These are phyloP conservation scores for Stephanocyclus meneghinianus DNA, from an alignment of 352 stramenopile species.

Conservation along the genomic window DNA sequence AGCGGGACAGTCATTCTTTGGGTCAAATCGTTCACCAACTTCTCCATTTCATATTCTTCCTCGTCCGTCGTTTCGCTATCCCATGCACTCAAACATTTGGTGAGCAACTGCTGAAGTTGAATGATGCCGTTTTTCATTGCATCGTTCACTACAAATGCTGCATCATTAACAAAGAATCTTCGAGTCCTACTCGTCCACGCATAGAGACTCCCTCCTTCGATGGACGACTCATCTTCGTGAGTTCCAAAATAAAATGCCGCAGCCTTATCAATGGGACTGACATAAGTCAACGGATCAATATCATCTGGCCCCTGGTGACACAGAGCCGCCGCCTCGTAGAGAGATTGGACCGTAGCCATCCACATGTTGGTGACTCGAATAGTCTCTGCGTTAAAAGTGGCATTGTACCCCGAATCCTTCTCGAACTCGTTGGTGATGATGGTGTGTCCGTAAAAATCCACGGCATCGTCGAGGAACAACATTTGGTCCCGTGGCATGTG, in stretches of 20 bases:
- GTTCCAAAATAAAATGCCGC: conserved; percentile 76
- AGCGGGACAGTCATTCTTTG: conserved; percentile 71
- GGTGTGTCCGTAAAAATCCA: conserved; percentile 72
- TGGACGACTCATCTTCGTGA: conserved; percentile 23
- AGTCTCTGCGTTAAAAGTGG: conserved; percentile 52
- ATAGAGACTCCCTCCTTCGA: conserved; percentile 64
- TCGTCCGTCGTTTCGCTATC: conserved; percentile 3
- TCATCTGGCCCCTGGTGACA: conserved; percentile 45
- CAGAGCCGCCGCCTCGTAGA: conserved; percentile 62
- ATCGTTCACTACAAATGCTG: conserved; percentile 55
- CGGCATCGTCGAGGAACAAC: conserved; percentile 59
- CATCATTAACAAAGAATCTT: conserved; percentile 47
- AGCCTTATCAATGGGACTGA: conserved; percentile 64
- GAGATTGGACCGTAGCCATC: conserved; percentile 64
- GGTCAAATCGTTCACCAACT: conserved; percentile 35
- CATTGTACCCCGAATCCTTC: conserved; percentile 52
- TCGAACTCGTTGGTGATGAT: conserved; percentile 77
- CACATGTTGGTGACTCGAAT: conserved; percentile 68
- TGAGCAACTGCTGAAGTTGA: conserved; percentile 45
- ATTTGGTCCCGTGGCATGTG: conserved; percentile 25
- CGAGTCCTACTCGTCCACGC: conserved; percentile 51
- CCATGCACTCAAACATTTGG: conserved; percentile 19
- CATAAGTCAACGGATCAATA: conserved; percentile 26
- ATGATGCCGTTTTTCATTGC: conserved; percentile 53
- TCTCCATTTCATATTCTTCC: conserved; percentile 18